phyloP scores from a whole-genome alignment of 2,329 filamentous ascomycete species.

The Lachnellula subtilissima region DNA sequence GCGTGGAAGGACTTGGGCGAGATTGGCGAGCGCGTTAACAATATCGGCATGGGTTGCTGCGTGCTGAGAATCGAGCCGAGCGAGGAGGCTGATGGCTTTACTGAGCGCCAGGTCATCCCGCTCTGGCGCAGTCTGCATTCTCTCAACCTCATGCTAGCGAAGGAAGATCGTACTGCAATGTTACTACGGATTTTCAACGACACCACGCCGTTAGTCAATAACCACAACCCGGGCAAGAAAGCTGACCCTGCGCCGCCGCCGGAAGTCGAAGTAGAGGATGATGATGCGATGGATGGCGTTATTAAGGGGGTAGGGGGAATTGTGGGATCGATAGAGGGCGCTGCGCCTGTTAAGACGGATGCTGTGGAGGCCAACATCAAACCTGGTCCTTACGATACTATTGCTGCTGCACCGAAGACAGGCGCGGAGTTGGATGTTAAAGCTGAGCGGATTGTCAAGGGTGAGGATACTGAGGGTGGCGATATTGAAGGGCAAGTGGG shows the following conservation, averaged over 20 bases:
- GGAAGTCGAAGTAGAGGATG: constrained; percentile 16
- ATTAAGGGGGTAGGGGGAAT: constrained; percentile 8
- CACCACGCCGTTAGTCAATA: constrained; percentile 71
- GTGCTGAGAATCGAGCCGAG: constrained; percentile 79
- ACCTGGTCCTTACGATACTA: constrained; percentile 21
- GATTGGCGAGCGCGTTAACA: constrained; percentile 76
- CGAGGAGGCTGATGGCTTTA: constrained; percentile 55
- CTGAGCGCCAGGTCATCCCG: constrained; percentile 81
- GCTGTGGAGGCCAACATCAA: constrained; percentile 15
- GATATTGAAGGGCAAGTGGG: constrained; percentile 19
- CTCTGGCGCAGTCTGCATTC: constrained; percentile 91
- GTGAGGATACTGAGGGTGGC: constrained; percentile 15
- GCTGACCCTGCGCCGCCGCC: constrained; percentile 7
- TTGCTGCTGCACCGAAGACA: constrained; percentile 17
- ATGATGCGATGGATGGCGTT: constrained; percentile 23
- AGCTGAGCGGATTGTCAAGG: constrained; percentile 23
- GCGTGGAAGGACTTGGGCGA: constrained; percentile 75
- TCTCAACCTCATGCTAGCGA: constrained; percentile 95
- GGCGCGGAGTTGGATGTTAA: constrained; percentile 17
- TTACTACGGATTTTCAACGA: constrained; percentile 88
- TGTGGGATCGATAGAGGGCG: constrained; percentile 16
- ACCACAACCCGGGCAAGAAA: constrained; percentile 30
- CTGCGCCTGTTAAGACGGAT: constrained; percentile 12
- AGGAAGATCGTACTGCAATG: constrained; percentile 93
- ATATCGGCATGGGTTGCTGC: constrained; percentile 86